Base-by-base conservation (phyloP, 768 basidiomycete genomes). In the Suillus discolor region DNA sequence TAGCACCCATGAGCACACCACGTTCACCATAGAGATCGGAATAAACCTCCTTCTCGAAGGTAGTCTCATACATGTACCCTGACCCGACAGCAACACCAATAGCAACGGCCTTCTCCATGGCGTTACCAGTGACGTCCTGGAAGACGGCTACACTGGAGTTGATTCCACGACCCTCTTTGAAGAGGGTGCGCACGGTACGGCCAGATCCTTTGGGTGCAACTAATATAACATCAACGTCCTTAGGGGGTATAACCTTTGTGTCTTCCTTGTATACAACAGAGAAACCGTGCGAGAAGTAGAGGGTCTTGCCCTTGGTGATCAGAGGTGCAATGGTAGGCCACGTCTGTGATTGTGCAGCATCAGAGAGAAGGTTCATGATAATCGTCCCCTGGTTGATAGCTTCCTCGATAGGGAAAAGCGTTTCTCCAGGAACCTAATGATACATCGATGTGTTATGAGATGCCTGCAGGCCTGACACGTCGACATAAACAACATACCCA, bases 221-320 rank as follows among this genome's bases (percentile, higher is more conserved):
- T 72, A 99, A 93, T 79, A 99, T 99, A 73, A 99, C 97, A 77
- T 99, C 97, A 69, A 99, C 94, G 75, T 98, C 95, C 23, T 84
- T 74, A 55, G 97, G 97, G 68, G 95, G 93, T 64, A 96, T 73
- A 71, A 99, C 95, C 64, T 96, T 85, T 70, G 97, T 99, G 79
- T 97, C 94, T 7, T 99, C 88, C 85, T 96, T 94, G 89, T 91
- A 99, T 63, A 99, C 95, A 70, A 99, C 87, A 69, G 97, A 99
- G 91, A 99, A 99, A 74, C 97, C 97, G 79, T 99, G 97, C 7
- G 97, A 95, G 85, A 99, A 99, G 90, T 99, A 99, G 69, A 99
- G 91, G n/a, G 97, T 99, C 87, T 99, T 99, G 83, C 94, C 97
- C 87, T 96, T 94, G 79, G 96, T 99, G 84, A 99, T 96, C 74